A percentile compares a stretch with the other conserved stretches of the same genome.
These are phyloP conservation scores for Lipomyces yarrowii DNA, from an alignment of 1,139 yeast species.

Conservation along the genomic window DNA sequence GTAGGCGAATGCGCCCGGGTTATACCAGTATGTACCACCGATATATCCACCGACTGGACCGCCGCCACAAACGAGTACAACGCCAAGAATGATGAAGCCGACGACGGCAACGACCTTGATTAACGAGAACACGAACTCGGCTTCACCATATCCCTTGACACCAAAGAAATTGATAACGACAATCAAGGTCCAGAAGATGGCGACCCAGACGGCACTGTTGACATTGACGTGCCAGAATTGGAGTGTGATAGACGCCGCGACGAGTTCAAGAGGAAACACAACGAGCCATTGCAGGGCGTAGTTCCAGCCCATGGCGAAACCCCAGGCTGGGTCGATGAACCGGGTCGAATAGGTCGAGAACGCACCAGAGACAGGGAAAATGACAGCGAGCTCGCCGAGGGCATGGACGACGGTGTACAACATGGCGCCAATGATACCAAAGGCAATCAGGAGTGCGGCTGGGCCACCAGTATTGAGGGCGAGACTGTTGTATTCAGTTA, in stretches of 20 bases:
- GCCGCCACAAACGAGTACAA: constrained; percentile 67
- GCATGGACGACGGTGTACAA: constrained; percentile 59
- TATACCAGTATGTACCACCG: constrained; percentile 65
- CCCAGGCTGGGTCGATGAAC: constrained; percentile 66
- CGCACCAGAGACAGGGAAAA: constrained; percentile 64
- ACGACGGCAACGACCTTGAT: constrained; percentile 64
- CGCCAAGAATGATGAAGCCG: constrained; percentile 67
- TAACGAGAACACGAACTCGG: constrained; percentile 65
- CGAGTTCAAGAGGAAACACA: constrained; percentile 75
- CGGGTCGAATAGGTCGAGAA: constrained; percentile 58
- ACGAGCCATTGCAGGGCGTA: constrained; percentile 81
- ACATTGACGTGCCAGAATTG: constrained; percentile 60
- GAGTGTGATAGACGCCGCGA: constrained; percentile 75
- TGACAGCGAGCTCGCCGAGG: constrained; percentile 63
- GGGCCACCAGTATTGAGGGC: constrained; percentile 65
- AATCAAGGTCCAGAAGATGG: constrained; percentile 62
- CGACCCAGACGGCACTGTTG: constrained; percentile 68
- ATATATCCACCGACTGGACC: constrained; percentile 63
- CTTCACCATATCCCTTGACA: constrained; percentile 76
- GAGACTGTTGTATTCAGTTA: constrained; percentile 31
- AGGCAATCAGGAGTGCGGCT: constrained; percentile 63
- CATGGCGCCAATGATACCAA: constrained; percentile 47
- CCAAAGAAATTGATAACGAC: constrained; percentile 67
- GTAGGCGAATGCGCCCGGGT: constrained; percentile 64
- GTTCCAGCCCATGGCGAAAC: constrained; percentile 80